Base-by-base conservation (phyloP, 2,329 filamentous ascomycete genomes). In the Pseudogymnoascus verrucosus region DNA sequence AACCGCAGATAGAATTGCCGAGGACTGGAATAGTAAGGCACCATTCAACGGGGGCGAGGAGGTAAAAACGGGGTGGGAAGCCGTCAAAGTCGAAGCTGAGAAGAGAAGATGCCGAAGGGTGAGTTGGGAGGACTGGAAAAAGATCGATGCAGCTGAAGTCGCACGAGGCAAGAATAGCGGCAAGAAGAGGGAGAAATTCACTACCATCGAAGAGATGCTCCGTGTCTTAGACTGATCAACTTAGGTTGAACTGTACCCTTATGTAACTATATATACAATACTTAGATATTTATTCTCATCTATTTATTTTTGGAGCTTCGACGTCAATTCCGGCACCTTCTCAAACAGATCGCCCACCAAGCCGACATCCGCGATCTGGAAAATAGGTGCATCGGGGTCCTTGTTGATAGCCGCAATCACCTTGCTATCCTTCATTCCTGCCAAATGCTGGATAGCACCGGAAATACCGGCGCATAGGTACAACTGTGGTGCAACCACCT, bases 391-490 rank as follows among this genome's bases (percentile, higher is more conserved):
- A 77, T 99, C 95, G 4, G 87, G 81, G 74, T 99, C 95, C 81
- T 99, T 99, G 83, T 99, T 99, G 74, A 99, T 98, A 12, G 91
- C 91, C 21, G 93, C 95, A 79, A 99, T 99, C 65, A 99, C 95
- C 81, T 99, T 99, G 81, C 92, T 97, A 75, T 99, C 95, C 84
- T 99, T 99, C 95, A 99, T 99, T 74, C 95, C 95, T 34, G 95
- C 95, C 78, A 99, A 78, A 81, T 99, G 95, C 79, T 99, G 95
- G 70, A 99, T 99, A 21, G 95, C 95, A 62, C 95, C 95, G 7
- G 91, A 96, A 71, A 99, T 98, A 73, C 95, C 95, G 11, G 93
- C 93, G 62, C 92, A 96, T 69, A 99, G 83, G 75, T 99, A 99
- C 66, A 99, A 80, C 77, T 99, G 89, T 65, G 95, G 95, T 57